Percentiles rank a stretch among this genome's conserved stretches.
These are phyloP conservation scores for Rhizopogon salebrosus DNA, from an alignment of 768 basidiomycete species.

Conservation along the genomic window DNA sequence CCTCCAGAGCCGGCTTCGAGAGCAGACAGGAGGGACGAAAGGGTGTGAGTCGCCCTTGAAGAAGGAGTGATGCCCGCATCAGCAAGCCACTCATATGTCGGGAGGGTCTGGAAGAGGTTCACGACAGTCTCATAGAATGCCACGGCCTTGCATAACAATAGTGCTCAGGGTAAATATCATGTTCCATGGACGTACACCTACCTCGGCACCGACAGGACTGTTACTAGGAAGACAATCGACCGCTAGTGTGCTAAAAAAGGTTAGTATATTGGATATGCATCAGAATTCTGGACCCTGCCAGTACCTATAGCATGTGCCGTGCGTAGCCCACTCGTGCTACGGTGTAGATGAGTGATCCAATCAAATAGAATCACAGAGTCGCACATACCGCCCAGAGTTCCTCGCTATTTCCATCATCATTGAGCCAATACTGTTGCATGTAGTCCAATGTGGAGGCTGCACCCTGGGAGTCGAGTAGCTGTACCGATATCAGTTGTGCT, in stretches of 20 bases:
- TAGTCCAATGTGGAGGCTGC: conserved; percentile 53
- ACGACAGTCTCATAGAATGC: conserved; percentile 60
- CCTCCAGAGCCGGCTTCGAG: conserved; percentile 52
- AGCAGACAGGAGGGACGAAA: conserved; percentile 48
- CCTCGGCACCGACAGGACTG: conserved; percentile 59
- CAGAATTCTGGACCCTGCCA: background rate
- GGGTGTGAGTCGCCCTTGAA: conserved; percentile 49
- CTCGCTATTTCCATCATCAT: conserved; percentile 53
- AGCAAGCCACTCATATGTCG: conserved; percentile 69
- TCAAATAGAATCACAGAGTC: background rate
- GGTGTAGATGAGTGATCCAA: conserved; percentile 5
- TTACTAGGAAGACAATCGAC: conserved; percentile 54
- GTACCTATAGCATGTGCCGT: conserved; percentile 50
- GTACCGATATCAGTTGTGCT: background rate
- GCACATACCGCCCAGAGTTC: conserved; percentile 61
- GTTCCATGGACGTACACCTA: conserved; percentile 12
- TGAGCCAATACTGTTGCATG: conserved; percentile 62
- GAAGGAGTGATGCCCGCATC: conserved; percentile 72
- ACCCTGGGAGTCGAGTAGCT: conserved; percentile 57
- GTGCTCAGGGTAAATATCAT: background rate
- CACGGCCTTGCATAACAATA: conserved; percentile 43
- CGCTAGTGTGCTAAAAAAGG: conserved; percentile 46
- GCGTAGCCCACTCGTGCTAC: conserved; percentile 67
- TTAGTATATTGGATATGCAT: background rate
- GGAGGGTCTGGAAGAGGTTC: conserved; percentile 57